Conservation (phyloP, 768 basidiomycete genomes). For the Leucosporidium scottii region DNA sequence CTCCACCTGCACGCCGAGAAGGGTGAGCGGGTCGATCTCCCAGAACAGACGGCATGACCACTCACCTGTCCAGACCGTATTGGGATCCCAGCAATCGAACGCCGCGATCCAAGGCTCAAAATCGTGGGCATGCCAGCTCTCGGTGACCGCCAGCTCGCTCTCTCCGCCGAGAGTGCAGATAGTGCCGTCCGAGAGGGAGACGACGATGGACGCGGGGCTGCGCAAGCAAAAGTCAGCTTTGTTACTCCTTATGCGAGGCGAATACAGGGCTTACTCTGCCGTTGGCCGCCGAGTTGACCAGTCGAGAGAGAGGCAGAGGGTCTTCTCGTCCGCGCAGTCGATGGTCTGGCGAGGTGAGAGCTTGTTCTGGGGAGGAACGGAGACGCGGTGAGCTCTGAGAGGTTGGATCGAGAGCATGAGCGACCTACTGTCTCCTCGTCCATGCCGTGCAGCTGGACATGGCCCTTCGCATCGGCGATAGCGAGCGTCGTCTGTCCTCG, state of each 20-base stretch:
- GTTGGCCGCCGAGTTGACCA: conserved; percentile 58
- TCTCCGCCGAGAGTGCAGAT: conserved; percentile 45
- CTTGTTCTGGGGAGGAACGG: conserved; percentile 15
- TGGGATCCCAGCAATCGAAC: conserved; percentile 75
- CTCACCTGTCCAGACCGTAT: conserved; percentile 72
- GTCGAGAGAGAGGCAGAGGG: conserved; percentile 82
- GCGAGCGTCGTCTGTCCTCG: conserved; percentile 48
- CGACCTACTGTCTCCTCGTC: conserved; percentile 48
- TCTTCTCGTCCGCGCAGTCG: conserved; percentile 48
- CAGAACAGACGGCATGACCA: not conserved
- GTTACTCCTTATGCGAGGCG: not conserved
- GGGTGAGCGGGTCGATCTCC: not conserved
- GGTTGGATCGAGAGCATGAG: not conserved
- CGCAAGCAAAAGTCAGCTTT: not conserved
- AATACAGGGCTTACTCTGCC: conserved; percentile 44
- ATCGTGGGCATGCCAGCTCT: conserved; percentile 80
- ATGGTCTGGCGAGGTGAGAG: conserved; percentile 33
- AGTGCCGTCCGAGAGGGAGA: conserved; percentile 76
- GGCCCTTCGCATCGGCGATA: conserved; percentile 79
- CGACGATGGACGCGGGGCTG: conserved; percentile 49
- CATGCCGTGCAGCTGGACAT: conserved; percentile 60
- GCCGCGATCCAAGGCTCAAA: conserved; percentile 89
- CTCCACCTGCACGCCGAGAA: conserved; percentile 60
- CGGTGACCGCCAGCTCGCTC: conserved; percentile 47
- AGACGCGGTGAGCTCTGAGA: not conserved